phyloP scores from a whole-genome alignment of 768 basidiomycete genomes.

The Boletus rubroflammeus region DNA sequence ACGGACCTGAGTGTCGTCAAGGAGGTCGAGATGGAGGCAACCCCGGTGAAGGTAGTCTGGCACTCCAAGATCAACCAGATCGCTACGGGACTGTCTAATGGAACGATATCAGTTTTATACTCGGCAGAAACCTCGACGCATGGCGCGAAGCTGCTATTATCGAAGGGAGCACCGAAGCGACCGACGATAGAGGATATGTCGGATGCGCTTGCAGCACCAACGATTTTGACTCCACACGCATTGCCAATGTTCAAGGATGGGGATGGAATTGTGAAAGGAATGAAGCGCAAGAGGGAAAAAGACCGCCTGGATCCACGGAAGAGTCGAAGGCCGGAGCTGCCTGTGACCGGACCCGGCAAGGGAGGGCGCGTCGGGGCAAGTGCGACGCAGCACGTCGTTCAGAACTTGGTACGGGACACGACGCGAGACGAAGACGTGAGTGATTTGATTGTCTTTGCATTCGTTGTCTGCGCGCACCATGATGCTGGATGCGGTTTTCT shows the following conservation, averaged over 20 bases:
- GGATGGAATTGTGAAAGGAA: conserved; percentile 59
- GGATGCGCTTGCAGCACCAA: conserved; percentile 76
- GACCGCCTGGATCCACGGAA: conserved; percentile 86
- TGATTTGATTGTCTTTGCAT: conserved; percentile 31
- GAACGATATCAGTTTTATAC: conserved; percentile 86
- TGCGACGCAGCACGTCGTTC: conserved; percentile 95
- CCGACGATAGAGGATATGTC: conserved; percentile 86
- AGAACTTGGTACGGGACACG: conserved; percentile 88
- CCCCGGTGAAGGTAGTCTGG: conserved; percentile 90
- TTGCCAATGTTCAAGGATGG: conserved; percentile 91
- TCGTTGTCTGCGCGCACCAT: not conserved
- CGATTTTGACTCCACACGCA: conserved; percentile 90
- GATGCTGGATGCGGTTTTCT: not conserved
- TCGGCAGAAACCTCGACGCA: conserved; percentile 87
- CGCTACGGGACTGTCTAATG: conserved; percentile 81
- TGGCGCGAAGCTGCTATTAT: conserved; percentile 85
- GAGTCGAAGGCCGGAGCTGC: conserved; percentile 88
- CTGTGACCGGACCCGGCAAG: conserved; percentile 87
- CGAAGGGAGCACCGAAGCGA: conserved; percentile 81
- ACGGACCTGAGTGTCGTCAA: conserved; percentile 67
- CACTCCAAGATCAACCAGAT: conserved; percentile 98
- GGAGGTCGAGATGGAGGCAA: conserved; percentile 64
- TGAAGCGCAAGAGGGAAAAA: conserved; percentile 87
- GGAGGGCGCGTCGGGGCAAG: conserved; percentile 95
- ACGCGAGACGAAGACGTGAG: conserved; percentile 93